Evolutionary conservation across 2,329 filamentous ascomycete genomes (phyloP).

Genomic region (Diaporthe caulivora): DNA sequence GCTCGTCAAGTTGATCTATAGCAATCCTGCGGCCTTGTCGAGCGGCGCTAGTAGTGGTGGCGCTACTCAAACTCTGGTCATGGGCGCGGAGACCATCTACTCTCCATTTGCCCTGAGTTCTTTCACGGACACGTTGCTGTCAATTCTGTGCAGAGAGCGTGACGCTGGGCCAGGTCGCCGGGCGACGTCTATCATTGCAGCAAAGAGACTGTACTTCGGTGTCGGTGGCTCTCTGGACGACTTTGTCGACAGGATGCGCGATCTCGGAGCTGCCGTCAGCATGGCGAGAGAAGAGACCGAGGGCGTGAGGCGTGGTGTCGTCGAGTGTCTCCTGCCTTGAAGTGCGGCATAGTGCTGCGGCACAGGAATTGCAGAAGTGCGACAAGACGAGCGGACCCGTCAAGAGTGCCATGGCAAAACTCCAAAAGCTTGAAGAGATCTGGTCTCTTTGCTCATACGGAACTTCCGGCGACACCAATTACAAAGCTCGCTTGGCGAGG

Average conservation of each 20-base stretch:
- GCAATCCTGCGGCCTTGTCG: conserved; percentile 40
- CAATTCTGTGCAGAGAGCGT: conserved; percentile 64
- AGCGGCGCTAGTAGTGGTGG: conserved; percentile 35
- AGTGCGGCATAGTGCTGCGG: background rate
- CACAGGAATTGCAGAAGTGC: background rate
- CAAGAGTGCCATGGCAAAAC: background rate
- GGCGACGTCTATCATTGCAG: conserved; percentile 76
- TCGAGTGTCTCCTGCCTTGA: conserved; percentile 59
- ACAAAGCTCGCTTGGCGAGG: background rate
- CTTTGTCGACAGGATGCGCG: conserved; percentile 68
- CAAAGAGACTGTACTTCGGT: conserved; percentile 86
- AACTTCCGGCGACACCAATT: background rate
- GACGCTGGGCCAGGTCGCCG: conserved; percentile 52
- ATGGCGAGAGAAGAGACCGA: conserved; percentile 69
- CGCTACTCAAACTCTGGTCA: conserved; percentile 60
- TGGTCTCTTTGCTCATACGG: background rate
- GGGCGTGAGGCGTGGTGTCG: conserved; percentile 72
- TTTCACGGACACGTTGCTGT: conserved; percentile 76
- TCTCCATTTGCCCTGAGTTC: conserved; percentile 77
- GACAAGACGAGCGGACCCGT: background rate
- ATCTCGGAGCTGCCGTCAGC: conserved; percentile 61
- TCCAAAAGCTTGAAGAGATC: background rate
- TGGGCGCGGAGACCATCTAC: conserved; percentile 88
- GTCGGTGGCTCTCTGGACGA: conserved; percentile 86
- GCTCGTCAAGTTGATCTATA: conserved; percentile 69